phyloP scores from a whole-genome alignment of 108 stramenopile species.

The Cyclotella distinguenda region DNA sequence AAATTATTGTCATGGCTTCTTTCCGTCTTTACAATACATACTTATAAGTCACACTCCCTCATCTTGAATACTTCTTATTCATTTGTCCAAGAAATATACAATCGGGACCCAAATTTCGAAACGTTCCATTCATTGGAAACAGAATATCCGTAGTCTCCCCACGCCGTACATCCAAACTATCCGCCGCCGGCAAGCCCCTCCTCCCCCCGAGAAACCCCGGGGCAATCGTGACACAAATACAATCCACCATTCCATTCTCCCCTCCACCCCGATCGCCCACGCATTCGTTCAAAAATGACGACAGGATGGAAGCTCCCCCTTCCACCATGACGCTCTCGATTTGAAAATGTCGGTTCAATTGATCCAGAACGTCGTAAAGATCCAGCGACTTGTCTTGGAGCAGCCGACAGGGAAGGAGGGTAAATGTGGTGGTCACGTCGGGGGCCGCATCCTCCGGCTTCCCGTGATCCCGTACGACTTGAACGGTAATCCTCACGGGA shows the following conservation, averaged over 20 bases:
- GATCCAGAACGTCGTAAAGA: constrained; percentile 48
- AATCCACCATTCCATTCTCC: constrained; percentile 43
- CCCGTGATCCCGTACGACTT: constrained; percentile 6
- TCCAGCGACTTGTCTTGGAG: constrained; percentile 42
- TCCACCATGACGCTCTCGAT: constrained; percentile 81
- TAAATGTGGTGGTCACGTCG: constrained; percentile 21
- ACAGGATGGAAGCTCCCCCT: constrained; percentile 63
- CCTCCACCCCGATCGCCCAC: neutral
- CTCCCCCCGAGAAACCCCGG: constrained; percentile 56
- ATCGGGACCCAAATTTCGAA: constrained; percentile 22
- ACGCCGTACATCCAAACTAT: constrained; percentile 5
- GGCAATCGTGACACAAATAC: constrained; percentile 72
- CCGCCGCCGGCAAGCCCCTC: constrained; percentile 44
- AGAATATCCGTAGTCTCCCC: neutral
- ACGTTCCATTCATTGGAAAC: constrained; percentile 12
- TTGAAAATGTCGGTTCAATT: constrained; percentile 44
- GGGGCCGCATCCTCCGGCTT: constrained; percentile 11
- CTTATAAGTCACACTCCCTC: no score
- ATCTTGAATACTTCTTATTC: constrained; percentile 1
- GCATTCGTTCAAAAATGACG: constrained; percentile 51
- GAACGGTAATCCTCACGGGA: constrained; percentile 35
- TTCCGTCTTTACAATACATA: no score
- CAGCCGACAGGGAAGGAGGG: constrained; percentile 54
- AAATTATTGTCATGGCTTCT: neutral
- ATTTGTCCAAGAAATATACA: constrained; percentile 25